Conservation (phyloP, 345 rosid genomes). For the Citrus sp. region DNA sequence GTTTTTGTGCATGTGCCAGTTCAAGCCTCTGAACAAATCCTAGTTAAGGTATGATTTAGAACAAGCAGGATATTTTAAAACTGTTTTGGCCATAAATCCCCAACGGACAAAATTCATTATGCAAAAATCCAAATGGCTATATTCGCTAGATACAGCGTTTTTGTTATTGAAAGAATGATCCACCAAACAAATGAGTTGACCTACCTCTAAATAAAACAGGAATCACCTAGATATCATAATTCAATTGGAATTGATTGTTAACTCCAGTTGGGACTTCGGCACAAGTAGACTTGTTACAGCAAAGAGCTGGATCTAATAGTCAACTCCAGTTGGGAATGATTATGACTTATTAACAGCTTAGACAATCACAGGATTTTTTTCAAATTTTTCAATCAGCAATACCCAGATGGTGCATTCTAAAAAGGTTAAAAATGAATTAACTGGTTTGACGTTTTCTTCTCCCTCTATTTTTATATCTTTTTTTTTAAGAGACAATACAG, state of each 20-base stretch:
- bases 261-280: background rate
- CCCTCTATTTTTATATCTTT: background rate
- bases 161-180: background rate
- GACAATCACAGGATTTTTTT: no score
- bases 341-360: conserved; percentile 4
- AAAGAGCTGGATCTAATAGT: background rate
- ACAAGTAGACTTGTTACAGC: background rate
- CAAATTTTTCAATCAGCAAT: background rate
- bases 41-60: background rate
- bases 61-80: background rate
- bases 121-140: background rate
- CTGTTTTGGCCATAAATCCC: background rate
- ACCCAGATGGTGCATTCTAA: background rate
- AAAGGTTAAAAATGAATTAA: background rate
- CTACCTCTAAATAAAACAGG: no score
- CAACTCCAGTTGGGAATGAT: conserved; percentile 18
- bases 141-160: background rate
- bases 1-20: background rate
- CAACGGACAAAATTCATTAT: background rate
- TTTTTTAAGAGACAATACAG: background rate
- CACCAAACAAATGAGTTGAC: no score
- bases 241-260: background rate
- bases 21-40: background rate
- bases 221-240: no score
- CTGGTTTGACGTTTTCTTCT: background rate